Evolutionary conservation across 805 yeast genomes (phyloP), one percentile per base, ranked within the genome.

Genomic region (Kodamaea nitidulidarum): DNA sequence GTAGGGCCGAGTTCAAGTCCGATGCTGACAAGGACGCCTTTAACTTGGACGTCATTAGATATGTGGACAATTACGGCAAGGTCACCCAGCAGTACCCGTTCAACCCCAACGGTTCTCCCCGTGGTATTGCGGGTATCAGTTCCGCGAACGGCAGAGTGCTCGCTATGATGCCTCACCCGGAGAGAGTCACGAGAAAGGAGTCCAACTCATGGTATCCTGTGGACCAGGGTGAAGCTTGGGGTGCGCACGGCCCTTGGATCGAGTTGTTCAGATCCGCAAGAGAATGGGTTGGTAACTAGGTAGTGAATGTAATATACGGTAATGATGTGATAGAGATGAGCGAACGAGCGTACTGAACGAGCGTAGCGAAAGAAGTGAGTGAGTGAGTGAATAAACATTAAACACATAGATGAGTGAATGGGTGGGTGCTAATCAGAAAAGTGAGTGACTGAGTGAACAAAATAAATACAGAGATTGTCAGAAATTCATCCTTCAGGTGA

Each of bases 101-200:
- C 71, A 93, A 93, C 73, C 98, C 98, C 41, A 93, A 93, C 65
- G 98, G 98, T 32, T 87, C 97, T 10, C 87, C 93, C 31, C 77
- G 76, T 40, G 97, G 96, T 65, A 86, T 93, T 52, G 84, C 96
- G 27, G 98, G 97, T 72, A 78, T 93, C 41, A 73, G 83, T 47
- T 80, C 90, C 39, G 87, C 88, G 38, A 88, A 86, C 57, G 98
- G 98, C 48, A 81, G 98, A 62, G 97, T 93, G 3, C 71, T 93
- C 53, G 97, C 97, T 4, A 79, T 93, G 88, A 93, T 93, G 98
- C 98, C 98, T 34, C 98, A 93, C 62, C 98, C 98, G 16, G 98
- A 93, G 67, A 86, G 98, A 69, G 93, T 86, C 37, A 74, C 81
- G 41, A 77, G 96, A 67, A 71, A 81, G 57, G 96, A 86, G 63